Percentiles rank a stretch among this genome's conserved stretches.
Evolutionary conservation across 2,329 filamentous ascomycete genomes (phyloP).

Genomic region (Zasmidium cellare): DNA sequence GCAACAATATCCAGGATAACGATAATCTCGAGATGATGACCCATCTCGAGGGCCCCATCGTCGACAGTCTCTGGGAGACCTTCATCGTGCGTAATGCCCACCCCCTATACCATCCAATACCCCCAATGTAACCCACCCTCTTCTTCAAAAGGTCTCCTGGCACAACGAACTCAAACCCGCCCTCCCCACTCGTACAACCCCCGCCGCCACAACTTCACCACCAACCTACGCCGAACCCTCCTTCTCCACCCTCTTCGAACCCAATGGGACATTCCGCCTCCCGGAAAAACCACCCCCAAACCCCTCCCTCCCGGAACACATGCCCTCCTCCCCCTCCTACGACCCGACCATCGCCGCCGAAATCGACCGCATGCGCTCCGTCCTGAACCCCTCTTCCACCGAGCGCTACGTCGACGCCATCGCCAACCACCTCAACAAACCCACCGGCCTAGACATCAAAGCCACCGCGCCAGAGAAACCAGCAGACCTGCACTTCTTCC

Average conservation of each 20-base stretch:
- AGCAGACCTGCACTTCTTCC: constrained; percentile 37
- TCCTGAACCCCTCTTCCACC: constrained; percentile 49
- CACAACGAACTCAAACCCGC: constrained; percentile 61
- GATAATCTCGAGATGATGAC: constrained; percentile 78
- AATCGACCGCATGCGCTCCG: constrained; percentile 60
- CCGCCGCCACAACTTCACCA: constrained; percentile 44
- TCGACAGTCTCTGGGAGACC: constrained; percentile 74
- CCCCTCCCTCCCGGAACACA: constrained; percentile 55
- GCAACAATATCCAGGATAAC: constrained; percentile 73
- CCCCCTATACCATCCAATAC: too few species aligned
- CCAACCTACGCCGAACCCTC: constrained; percentile 34
- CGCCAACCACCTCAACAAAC: constrained; percentile 61
- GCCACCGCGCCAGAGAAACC: constrained; percentile 48
- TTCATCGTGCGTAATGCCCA: constrained; percentile 49
- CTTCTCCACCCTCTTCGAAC: constrained; percentile 35
- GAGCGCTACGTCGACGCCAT: constrained; percentile 61
- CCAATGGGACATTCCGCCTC: constrained; percentile 27
- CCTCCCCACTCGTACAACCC: constrained; percentile 56
- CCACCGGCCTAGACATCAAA: constrained; percentile 28
- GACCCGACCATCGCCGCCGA: constrained; percentile 63
- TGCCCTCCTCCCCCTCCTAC: constrained; percentile 61
- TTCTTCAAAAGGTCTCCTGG: constrained; percentile 70
- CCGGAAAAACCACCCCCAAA: constrained; percentile 24
- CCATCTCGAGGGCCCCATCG: constrained; percentile 73
- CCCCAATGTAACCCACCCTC: too few species aligned